Evolutionary conservation across 2,329 filamentous ascomycete species (phyloP).

Genomic region (Arthrinium phaeospermum): DNA sequence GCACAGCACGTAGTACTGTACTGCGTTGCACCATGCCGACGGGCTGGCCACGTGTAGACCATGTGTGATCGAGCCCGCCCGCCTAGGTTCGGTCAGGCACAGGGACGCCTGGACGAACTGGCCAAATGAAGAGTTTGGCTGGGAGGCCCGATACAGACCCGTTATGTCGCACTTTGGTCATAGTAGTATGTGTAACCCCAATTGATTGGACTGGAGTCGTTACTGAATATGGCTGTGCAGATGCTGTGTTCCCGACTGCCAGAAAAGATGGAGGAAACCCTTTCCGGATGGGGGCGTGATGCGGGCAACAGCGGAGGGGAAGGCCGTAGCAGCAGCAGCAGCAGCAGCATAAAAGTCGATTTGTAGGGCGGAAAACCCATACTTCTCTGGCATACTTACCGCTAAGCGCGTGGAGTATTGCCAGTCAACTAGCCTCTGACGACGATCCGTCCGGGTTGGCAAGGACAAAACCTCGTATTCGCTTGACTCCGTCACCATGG

Average conservation of each 20-base stretch:
- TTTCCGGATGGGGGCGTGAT: not conserved
- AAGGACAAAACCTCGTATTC: conserved; percentile 16
- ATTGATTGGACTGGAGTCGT: not conserved
- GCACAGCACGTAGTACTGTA: not conserved
- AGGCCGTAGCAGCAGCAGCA: no score
- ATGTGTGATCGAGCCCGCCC: not conserved
- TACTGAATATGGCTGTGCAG: not conserved
- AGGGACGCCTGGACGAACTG: not conserved
- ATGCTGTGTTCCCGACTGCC: conserved; percentile 3
- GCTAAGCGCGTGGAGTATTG: conserved; percentile 11
- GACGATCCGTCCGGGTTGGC: not conserved
- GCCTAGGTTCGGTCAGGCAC: not conserved
- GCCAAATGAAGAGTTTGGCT: not conserved
- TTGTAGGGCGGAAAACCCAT: not conserved
- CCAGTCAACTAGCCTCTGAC: conserved; percentile 2
- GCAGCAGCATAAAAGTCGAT: not conserved
- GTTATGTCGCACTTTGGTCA: not conserved
- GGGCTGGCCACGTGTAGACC: conserved; percentile 6
- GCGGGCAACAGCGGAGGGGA: not conserved
- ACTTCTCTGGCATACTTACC: conserved; percentile 10
- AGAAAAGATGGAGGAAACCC: not conserved
- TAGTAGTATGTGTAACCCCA: not conserved
- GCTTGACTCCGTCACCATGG: conserved; percentile 11
- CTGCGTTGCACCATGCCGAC: not conserved
- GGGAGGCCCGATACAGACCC: not conserved